These are phyloP conservation scores for Aschersonia sp. DNA, from an alignment of 2,329 filamentous ascomycete species.

Conservation along the genomic window DNA sequence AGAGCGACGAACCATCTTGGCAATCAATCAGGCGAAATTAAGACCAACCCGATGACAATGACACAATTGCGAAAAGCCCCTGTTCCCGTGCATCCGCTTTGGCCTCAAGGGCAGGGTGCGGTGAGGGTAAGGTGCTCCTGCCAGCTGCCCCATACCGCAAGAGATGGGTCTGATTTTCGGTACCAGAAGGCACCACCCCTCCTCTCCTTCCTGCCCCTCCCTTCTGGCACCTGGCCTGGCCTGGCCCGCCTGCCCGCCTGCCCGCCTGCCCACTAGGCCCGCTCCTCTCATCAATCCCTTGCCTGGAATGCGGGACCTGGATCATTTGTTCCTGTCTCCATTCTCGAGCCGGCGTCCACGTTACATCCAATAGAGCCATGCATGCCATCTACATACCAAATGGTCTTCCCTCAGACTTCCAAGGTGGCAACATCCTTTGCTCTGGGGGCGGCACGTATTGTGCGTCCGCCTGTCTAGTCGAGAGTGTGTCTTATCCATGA, in stretches of 20 bases:
- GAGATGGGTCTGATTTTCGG: neutral
- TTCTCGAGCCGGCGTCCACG: neutral
- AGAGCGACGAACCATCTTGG: neutral
- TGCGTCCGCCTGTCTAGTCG: too few species aligned
- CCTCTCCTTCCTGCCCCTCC: neutral
- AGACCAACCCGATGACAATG: slow-evolving; percentile 2
- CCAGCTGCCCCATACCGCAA: neutral
- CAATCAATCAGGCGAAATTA: slow-evolving; percentile 4
- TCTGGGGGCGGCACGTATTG: too few species aligned
- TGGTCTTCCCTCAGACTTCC: neutral
- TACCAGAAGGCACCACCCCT: neutral
- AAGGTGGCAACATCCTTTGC: too few species aligned
- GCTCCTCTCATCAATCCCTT: neutral
- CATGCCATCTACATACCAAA: neutral
- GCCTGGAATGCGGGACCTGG: neutral
- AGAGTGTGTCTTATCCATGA: too few species aligned
- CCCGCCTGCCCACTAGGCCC: neutral
- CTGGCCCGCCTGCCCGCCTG: neutral
- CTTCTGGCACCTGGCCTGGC: neutral
- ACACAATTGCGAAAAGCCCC: neutral
- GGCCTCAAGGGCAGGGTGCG: neutral
- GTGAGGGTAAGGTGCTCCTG: neutral
- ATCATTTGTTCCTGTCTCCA: neutral
- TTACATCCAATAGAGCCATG: neutral
- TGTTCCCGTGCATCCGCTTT: neutral